Evolutionary conservation across 2,329 filamentous ascomycete genomes (phyloP), one percentile per base, ranked within the genome.

Genomic region (Aspergillus eucalypticola): DNA sequence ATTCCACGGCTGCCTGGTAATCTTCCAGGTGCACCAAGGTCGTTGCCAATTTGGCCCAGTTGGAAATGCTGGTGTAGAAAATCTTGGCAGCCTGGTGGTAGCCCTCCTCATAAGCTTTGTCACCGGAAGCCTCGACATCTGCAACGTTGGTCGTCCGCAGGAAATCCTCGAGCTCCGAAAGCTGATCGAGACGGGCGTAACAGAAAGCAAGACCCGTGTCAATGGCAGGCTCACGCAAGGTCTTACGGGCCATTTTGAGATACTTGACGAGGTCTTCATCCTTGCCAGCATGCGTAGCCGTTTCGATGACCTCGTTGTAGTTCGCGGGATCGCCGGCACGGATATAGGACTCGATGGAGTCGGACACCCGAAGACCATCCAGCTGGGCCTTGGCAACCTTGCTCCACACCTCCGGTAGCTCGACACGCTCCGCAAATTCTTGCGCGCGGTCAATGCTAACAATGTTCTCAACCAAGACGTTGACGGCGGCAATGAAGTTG

Each of bases 31-130:
- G 92, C n/a, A 99, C 95, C 62, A 98, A 86, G 10, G 95, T 99
- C 10, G 95, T 98, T 13, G 95, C 93, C 70, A 99, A 88, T 83
- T 99, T 99, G 58, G 94, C 94, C 95, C 95, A 99, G 85, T 99
- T 99, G 57, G 95, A 99, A 75, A 99, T 96, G 81, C 91, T 98
- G 58, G 88, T 92, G 82, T 88, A 99, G 85, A 98, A 99, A 73
- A 99, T 98, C 86, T 99, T 99, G 66, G 95, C 92, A 46, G 95
- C 95, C 82, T 98, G 90, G 73, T 95, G 94, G 73, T 91, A 88
- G 62, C 94, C 94, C 79, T 99, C 95, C 64, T 88, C 90, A 68
- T 96, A 98, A 21, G 95, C 94, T 83, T 97, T 97, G 84, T 99
- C 95, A 82, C 95, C 95, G 61, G 92, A 98, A 69, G 95, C 91